These are phyloP conservation scores for Cicer cuneatum DNA, from an alignment of 306 rosid species.

Conservation along the genomic window DNA sequence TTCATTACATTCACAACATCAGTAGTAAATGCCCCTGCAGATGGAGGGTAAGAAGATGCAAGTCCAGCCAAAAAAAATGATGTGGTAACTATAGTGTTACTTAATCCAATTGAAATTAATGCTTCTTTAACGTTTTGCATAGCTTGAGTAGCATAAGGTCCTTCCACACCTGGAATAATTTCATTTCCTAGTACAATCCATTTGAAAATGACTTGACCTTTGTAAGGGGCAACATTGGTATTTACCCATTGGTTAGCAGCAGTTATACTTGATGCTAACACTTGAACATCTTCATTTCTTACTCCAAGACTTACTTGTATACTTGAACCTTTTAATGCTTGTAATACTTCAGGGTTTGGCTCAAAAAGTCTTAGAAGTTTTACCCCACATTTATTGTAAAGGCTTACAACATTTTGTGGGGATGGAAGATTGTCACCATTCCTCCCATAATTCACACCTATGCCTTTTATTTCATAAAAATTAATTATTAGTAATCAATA, in stretches of 20 bases:
- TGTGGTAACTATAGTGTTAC: constrained; percentile 30
- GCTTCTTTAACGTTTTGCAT: constrained; percentile 26
- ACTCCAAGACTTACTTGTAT: constrained; percentile 39
- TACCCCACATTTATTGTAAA: constrained; percentile 37
- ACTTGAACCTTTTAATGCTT: constrained; percentile 36
- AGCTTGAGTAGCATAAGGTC: constrained; percentile 1
- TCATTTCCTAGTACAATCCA: constrained; percentile 38
- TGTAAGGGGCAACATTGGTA: constrained; percentile 37
- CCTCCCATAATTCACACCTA: constrained; percentile 44
- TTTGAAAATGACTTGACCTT: background rate
- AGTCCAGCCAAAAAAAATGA: background rate
- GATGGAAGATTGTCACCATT: constrained; percentile 41
- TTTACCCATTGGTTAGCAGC: constrained; percentile 43
- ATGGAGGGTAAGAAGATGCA: constrained; percentile 36
- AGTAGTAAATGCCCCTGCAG: constrained; percentile 6
- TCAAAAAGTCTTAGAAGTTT: constrained; percentile 30
- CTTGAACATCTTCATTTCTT: constrained; percentile 11
- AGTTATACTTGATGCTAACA: constrained; percentile 6
- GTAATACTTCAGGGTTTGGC: constrained; percentile 36
- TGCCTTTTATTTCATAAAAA: background rate
- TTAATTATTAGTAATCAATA: background rate
- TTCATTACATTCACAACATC: background rate
- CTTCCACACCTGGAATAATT: constrained; percentile 20
- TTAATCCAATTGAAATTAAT: constrained; percentile 31
- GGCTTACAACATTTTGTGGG: constrained; percentile 20